Evolutionary conservation across 805 yeast genomes (phyloP).

Genomic region (Saturnispora diversa): DNA sequence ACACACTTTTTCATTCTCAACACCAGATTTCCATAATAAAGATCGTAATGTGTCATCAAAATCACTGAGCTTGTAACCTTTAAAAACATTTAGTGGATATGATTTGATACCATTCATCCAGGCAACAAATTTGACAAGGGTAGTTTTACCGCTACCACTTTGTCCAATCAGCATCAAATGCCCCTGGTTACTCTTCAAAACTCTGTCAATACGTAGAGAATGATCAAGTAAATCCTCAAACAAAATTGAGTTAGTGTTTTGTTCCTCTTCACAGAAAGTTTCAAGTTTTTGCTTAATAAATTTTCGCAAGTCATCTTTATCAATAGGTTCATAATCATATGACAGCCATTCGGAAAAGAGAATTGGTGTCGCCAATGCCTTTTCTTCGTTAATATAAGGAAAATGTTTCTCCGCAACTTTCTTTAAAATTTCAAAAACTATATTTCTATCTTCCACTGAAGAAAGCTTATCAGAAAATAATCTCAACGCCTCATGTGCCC

Average conservation of each 20-base stretch:
- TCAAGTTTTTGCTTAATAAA: slow-evolving; percentile 59
- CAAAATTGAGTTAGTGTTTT: slow-evolving; percentile 50
- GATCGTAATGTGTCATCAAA: slow-evolving; percentile 60
- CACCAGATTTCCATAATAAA: slow-evolving; percentile 42
- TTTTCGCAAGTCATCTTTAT: slow-evolving; percentile 35
- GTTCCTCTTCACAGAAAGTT: slow-evolving; percentile 72
- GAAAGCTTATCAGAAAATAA: slow-evolving; percentile 70
- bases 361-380: slow-evolving; percentile 42
- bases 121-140: slow-evolving; percentile 70
- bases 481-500: slow-evolving; percentile 78
- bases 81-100: slow-evolving; percentile 48
- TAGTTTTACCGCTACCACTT: slow-evolving; percentile 73
- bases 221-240: slow-evolving; percentile 70
- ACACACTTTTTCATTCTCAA: slow-evolving; percentile 55
- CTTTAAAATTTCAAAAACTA: slow-evolving; percentile 38
- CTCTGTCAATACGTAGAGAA: slow-evolving; percentile 71
- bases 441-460: slow-evolving; percentile 34
- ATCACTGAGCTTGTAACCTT: slow-evolving; percentile 46
- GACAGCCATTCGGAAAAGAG: slow-evolving; percentile 72
- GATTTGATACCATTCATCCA: slow-evolving; percentile 80
- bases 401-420: slow-evolving; percentile 35
- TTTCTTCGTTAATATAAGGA: slow-evolving; percentile 34
- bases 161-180: slow-evolving; percentile 82
- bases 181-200: slow-evolving; percentile 78
- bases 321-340: slow-evolving; percentile 50